Percentiles rank a stretch among this genome's conserved stretches.
These are phyloP conservation scores for Penicillium sp. DNA, from an alignment of 2,329 filamentous ascomycete genomes.

Conservation along the genomic window DNA sequence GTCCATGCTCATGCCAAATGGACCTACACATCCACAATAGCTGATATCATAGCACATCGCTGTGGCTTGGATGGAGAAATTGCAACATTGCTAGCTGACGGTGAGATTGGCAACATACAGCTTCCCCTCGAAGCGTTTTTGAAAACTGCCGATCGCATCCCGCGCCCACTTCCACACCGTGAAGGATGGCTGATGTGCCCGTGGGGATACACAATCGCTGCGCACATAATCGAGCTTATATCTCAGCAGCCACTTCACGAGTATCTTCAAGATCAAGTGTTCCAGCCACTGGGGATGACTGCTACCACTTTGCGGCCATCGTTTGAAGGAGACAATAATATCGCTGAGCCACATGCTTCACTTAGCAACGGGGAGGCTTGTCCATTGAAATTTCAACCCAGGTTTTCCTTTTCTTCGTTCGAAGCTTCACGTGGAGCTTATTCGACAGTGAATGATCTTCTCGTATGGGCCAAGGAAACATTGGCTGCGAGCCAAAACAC, in stretches of 20 bases:
- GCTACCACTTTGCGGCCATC: background rate
- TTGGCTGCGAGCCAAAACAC: background rate
- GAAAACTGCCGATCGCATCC: background rate
- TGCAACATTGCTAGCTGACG: background rate
- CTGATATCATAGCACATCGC: background rate
- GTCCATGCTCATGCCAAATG: background rate
- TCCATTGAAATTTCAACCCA: background rate
- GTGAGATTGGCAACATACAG: background rate
- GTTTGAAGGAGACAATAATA: background rate
- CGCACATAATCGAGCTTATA: background rate
- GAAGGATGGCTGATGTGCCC: background rate
- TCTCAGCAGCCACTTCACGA: background rate
- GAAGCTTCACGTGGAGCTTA: background rate
- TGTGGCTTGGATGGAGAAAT: conserved; percentile 2
- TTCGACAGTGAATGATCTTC: conserved; percentile 5
- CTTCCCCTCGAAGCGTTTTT: background rate
- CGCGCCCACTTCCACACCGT: background rate
- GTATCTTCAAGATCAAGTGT: background rate
- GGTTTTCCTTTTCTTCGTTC: background rate
- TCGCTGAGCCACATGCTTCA: background rate
- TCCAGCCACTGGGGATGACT: background rate
- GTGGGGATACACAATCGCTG: conserved; percentile 2
- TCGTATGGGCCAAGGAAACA: background rate
- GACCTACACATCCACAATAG: background rate
- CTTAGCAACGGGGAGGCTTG: background rate